A percentile compares a stretch with the other conserved stretches of the same genome.
Evolutionary conservation across 2,329 filamentous ascomycete species (phyloP).

Genomic region (Nemania sp.): DNA sequence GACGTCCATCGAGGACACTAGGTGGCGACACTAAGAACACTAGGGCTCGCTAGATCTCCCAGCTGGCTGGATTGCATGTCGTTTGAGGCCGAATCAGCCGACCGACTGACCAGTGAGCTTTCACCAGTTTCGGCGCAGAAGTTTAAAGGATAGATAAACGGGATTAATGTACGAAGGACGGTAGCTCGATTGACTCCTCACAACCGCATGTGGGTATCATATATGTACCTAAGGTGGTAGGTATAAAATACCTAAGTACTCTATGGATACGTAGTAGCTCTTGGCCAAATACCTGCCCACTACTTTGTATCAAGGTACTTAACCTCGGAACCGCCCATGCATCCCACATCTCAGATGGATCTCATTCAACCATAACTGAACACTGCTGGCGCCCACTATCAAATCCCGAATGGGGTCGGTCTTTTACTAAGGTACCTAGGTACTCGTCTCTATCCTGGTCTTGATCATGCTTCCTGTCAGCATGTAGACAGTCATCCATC

Average conservation of each 20-base stretch:
- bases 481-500: conserved; percentile 1
- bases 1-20: no score
- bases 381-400: conserved; percentile 6
- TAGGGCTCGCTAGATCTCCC: conserved; percentile 23
- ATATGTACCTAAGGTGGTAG: neutral
- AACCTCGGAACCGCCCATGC: neutral
- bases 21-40: neutral
- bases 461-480: neutral
- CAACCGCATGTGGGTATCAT: no score
- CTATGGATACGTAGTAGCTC: neutral
- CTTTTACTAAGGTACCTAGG: neutral
- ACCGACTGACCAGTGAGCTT: neutral
- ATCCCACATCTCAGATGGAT: conserved; percentile 18
- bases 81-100: no score
- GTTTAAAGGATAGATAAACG: no score
- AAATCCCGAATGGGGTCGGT: no score
- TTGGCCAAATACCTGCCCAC: no score
- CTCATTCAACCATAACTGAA: conserved; percentile 3
- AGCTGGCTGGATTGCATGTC: conserved; percentile 25
- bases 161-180: no score
- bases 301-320: neutral
- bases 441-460: neutral
- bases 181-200: no score
- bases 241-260: neutral
- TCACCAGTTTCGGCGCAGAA: neutral